Base-by-base conservation (phyloP, 352 stramenopile genomes). In the Lagenidium sp. region DNA sequence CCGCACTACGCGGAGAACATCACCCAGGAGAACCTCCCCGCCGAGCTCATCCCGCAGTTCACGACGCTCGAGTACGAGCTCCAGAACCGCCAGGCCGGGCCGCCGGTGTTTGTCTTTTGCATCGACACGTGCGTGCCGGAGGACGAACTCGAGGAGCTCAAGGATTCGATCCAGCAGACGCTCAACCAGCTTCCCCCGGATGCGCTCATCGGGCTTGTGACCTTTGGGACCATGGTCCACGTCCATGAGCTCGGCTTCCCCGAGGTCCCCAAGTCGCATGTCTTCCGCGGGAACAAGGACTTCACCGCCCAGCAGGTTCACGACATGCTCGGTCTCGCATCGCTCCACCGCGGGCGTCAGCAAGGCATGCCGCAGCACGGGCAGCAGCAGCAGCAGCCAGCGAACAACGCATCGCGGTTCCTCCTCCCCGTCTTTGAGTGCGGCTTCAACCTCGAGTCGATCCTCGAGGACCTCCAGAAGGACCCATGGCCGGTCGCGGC, bases 31-130 rank as follows among this genome's bases (percentile, higher is more conserved):
- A 99, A 99, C 65, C 70, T 99, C 21, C 97, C 97, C 3, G 96
- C 97, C 6, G 97, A 99, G 65, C 82, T 99, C 6, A 98, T 99
- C 60, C 95, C 96, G 30, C 92, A 99, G 67, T 99, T 97, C 69
- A 97, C 92, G n/a, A 99, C 96, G 30, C 87, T 98, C 21, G 97
- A 99, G 68, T 99, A 99, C 67, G 94, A 99, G 60, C 72, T 99
- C 37, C 95, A 97, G 57, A 83, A 86, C 53, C 78, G 79, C 19
- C 68, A 92, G 51, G 82, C 82, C 15, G 92, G 95, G 12, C 95
- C 96, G n/a, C 96, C 97, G 6, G 92, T 97, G 24, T 99, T 99
- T 63, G 68, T 99, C 16, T 99, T 99, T 41, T 88, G 73, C 36
- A 90, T 99, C 49, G 97, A 99, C 77, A 99, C 95, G 23, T 99